Base-by-base conservation (phyloP, 805 yeast genomes). In the Saccharomyces kudriavzevii region DNA sequence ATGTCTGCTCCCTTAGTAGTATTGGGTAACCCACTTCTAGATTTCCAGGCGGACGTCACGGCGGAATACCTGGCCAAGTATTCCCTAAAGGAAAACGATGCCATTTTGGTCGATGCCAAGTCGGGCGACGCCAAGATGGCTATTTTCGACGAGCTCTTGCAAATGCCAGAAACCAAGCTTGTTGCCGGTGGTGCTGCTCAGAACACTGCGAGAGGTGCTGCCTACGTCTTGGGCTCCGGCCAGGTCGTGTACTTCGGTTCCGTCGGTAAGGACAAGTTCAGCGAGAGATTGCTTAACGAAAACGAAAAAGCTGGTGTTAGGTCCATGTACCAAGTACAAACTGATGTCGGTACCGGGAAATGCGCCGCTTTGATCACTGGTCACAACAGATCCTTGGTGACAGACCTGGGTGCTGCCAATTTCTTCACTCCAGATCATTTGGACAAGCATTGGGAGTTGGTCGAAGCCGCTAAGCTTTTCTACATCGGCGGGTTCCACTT, bases 181-280 rank as follows among this genome's bases (percentile, higher is more conserved):
- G 82, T 92, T 62, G 99, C 99, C 57, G 99, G 99, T 63, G 99
- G 99, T 71, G 99, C 99, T 65, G 99, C 97, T 56, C 99, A 94
- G 77, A 94, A 94, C 78, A 83, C 98, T 59, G 97, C 98, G 54
- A 84, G 99, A 75, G 99, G 96, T 68, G 98, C 98, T 50, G 97
- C 92, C 69, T 92, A 89, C 75, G 73, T 89, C 53, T 79, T 94
- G 50, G 97, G 97, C 56, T 72, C 76, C 48, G 72, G 82, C 62
- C 83, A 92, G 30, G 98, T 94, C 54, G 86, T 85, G 52, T 94
- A 94, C 78, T 89, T 92, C 69, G 99, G 99, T 52, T 85, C 96
- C 50, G 98, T 92, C 57, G 99, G 99, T 68, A 80, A 87, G 63
- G 99, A 94, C 73, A 79, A 84, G 63, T 92, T 85, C 74, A 83